phyloP scores from a whole-genome alignment of 1,284 basidiomycete genomes.

The Erythrobasidium hasegawianum region DNA sequence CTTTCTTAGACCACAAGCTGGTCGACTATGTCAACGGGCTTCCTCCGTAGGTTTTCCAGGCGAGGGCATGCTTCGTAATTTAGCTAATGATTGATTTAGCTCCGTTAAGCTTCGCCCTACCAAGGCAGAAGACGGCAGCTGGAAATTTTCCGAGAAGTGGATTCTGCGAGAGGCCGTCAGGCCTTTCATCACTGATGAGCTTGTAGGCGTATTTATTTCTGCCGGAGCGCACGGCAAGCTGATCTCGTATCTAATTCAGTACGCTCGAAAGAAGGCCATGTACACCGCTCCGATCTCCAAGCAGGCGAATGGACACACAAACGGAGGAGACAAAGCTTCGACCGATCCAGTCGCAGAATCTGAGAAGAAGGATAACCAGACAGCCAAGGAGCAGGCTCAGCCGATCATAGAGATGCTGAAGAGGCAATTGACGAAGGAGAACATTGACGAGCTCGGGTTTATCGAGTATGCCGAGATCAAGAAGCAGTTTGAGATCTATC shows the following conservation, averaged over 20 bases:
- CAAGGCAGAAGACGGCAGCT: conserved; percentile 19
- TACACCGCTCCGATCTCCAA: conserved; percentile 40
- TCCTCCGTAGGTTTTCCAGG: conserved; percentile 46
- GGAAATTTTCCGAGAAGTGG: conserved; percentile 51
- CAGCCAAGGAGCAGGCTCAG: conserved; percentile 13
- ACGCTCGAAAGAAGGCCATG: conserved; percentile 39
- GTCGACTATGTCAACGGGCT: conserved; percentile 51
- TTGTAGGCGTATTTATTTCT: conserved; percentile 29
- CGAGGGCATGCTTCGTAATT: too few relatives aligned
- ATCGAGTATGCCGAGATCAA: conserved; percentile 39
- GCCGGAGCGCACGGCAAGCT: too few relatives aligned
- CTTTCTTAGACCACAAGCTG: conserved; percentile 51
- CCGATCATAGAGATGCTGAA: conserved; percentile 34
- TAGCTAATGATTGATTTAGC: neutral
- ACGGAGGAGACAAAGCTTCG: too few relatives aligned
- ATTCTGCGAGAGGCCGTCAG: conserved; percentile 52
- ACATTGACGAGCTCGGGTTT: conserved; percentile 42
- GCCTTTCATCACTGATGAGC: conserved; percentile 45
- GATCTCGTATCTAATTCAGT: neutral
- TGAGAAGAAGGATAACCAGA: conserved; percentile 8
- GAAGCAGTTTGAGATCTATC: conserved; percentile 38
- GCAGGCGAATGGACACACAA: neutral
- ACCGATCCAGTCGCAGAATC: neutral
- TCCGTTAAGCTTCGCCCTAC: conserved; percentile 30
- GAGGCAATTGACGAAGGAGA: conserved; percentile 40